These are phyloP conservation scores for Chlamydomonas urium DNA, from an alignment of 139 green algal species.

Conservation along the genomic window DNA sequence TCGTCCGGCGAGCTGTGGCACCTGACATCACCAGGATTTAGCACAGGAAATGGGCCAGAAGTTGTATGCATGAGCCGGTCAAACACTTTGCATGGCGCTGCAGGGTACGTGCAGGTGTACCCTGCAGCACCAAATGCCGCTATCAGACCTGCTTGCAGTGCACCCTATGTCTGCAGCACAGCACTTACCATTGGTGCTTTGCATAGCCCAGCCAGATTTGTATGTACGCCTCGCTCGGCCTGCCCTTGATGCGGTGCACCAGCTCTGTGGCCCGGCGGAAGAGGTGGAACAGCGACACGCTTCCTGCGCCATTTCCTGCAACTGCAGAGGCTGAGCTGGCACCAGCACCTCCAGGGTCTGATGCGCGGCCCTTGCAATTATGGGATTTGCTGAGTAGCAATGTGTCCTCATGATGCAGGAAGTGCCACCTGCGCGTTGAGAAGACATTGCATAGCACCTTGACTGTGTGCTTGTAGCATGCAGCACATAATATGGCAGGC, in stretches of 20 bases:
- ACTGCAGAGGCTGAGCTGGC: too few relatives aligned
- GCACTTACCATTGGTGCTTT: slow-evolving; percentile 63
- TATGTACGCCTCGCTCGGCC: slow-evolving; percentile 57
- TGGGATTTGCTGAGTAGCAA: neutral
- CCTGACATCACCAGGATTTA: neutral
- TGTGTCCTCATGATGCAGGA: slow-evolving; percentile 21
- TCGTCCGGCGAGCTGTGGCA: slow-evolving; percentile 50
- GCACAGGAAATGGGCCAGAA: neutral
- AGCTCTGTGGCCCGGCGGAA: slow-evolving; percentile 66
- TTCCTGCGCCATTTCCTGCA: neutral
- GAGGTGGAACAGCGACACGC: slow-evolving; percentile 52
- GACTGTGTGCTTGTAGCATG: slow-evolving; percentile 42
- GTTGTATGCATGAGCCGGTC: neutral
- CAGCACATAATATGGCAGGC: too few relatives aligned
- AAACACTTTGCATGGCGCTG: neutral
- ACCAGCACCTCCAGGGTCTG: neutral
- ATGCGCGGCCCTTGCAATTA: too few relatives aligned
- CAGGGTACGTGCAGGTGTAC: neutral
- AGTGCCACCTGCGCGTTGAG: slow-evolving; percentile 11
- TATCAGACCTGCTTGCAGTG: neutral
- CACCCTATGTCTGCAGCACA: neutral
- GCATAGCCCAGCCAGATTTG: slow-evolving; percentile 74
- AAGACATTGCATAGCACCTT: too few relatives aligned
- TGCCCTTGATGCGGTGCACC: slow-evolving; percentile 57
- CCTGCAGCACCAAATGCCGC: neutral